Base-by-base conservation (phyloP, 2,329 filamentous ascomycete genomes). In the Sarocladium kiliense region DNA sequence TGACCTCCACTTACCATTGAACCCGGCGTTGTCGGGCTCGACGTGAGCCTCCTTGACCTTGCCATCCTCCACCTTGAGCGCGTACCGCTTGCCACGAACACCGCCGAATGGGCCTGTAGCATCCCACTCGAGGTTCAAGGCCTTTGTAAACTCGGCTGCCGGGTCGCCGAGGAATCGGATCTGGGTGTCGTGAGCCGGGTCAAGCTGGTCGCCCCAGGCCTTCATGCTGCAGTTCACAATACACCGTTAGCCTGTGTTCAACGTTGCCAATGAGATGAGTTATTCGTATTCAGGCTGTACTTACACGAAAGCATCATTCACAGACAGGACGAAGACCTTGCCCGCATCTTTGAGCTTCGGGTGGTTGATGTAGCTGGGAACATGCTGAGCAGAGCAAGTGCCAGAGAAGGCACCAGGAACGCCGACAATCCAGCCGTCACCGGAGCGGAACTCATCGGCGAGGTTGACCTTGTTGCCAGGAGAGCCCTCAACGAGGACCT, bases 301-400 rank as follows among this genome's bases (percentile, higher is more conserved):
- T 73, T 78, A 95, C 89, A 96, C 92, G 69, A 97, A 97, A 19
- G 91, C 84, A 69, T 97, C 93, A 69, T 97, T 97, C 68, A 97
- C 92, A 16, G 89, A 86, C 56, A 97, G 85, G 39, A 97, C 90
- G 66, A 95, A 96, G 45, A 96, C 89, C 65, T 88, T 79, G 50
- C 91, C 92, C 27, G 89, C 90, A 58, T 86, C 78, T 74, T 89
- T 89, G 63, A 95, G 79, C 69, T 86, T 84, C 55, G 86, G 80
- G 68, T 90, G 88, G 66, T 84, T 85, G 71, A 97, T 87, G 74
- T 91, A 97, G 55, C 89, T 88, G 1, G 93, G 93, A 45, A 97
- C 79, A 68, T 97, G 93, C 59, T 70, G 75, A 65, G 75, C 73
- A 45, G 80, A 84, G 74, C 79, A 82, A 26, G 75, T 77, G 25